These are phyloP conservation scores for Oryza glumipatula DNA, from an alignment of 176 grass and related monocot genomes.

Conservation along the genomic window DNA sequence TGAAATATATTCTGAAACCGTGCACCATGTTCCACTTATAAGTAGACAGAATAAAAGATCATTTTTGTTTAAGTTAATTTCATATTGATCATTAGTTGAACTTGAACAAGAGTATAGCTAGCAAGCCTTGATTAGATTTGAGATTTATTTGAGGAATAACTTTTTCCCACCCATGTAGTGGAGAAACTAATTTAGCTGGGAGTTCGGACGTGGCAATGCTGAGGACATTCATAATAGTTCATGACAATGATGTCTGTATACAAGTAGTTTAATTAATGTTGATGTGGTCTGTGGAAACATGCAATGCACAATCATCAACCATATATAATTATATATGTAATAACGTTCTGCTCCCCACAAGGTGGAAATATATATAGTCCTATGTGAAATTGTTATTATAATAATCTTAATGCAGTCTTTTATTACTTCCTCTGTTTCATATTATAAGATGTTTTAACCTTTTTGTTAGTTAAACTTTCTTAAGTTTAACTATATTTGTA, in stretches of 20 bases:
- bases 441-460: too few relatives aligned
- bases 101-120: not conserved
- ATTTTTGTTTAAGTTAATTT: not conserved
- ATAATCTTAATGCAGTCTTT: constrained; percentile 16
- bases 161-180: not conserved
- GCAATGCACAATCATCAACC: constrained; percentile 41
- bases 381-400: not conserved
- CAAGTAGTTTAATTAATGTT: constrained; percentile 42
- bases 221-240: not conserved
- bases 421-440: not conserved
- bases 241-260: constrained; percentile 12
- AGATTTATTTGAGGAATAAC: not conserved
- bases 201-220: not conserved
- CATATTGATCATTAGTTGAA: not conserved
- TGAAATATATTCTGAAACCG: not conserved
- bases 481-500: too few relatives aligned
- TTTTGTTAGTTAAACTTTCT: too few relatives aligned
- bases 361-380: constrained; percentile 33
- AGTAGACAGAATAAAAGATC: not conserved
- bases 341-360: constrained; percentile 49
- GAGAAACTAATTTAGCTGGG: constrained; percentile 15
- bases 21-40: not conserved
- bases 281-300: constrained; percentile 46
- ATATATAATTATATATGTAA: not conserved
- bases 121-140: not conserved